Percentiles rank a stretch among this genome's conserved stretches.
Evolutionary conservation across 139 green algal genomes (phyloP).

Genomic region (Penium margaritaceum): DNA sequence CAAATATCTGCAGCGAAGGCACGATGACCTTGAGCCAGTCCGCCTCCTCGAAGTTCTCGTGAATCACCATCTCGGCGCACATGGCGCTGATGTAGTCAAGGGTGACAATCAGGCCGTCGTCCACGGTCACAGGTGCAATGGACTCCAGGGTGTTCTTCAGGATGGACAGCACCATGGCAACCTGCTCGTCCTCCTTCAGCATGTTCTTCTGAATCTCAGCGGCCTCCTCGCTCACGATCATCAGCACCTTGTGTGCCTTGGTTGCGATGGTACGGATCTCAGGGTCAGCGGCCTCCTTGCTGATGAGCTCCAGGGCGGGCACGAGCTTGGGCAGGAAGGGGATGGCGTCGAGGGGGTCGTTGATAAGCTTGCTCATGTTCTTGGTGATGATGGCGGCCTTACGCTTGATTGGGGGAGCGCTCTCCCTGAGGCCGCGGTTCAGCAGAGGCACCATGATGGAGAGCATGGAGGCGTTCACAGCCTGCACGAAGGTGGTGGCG

Average conservation of each 20-base stretch:
- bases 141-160: slow-evolving; percentile 5
- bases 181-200: slow-evolving; percentile 9
- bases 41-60: slow-evolving; percentile 31
- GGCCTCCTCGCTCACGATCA: slow-evolving; percentile 29
- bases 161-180: slow-evolving; percentile 6
- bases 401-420: slow-evolving; percentile 77
- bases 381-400: slow-evolving; percentile 77
- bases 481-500: slow-evolving; percentile 77
- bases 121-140: not conserved
- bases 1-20: slow-evolving; percentile 11
- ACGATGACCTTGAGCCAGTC: slow-evolving; percentile 35
- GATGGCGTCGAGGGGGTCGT: slow-evolving; percentile 70
- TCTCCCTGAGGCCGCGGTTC: slow-evolving; percentile 73
- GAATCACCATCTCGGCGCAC: slow-evolving; percentile 8
- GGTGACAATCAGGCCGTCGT: not conserved
- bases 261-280: slow-evolving; percentile 63
- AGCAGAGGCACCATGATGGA: slow-evolving; percentile 83
- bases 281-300: slow-evolving; percentile 78
- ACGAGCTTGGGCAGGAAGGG: slow-evolving; percentile 78
- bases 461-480: slow-evolving; percentile 66
- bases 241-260: slow-evolving; percentile 41
- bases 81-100: slow-evolving; percentile 44
- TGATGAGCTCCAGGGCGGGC: slow-evolving; percentile 63
- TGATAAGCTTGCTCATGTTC: slow-evolving; percentile 87
- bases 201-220: slow-evolving; percentile 3